phyloP scores from a whole-genome alignment of 177 flowering plant species.

The Vitis hybrid region DNA sequence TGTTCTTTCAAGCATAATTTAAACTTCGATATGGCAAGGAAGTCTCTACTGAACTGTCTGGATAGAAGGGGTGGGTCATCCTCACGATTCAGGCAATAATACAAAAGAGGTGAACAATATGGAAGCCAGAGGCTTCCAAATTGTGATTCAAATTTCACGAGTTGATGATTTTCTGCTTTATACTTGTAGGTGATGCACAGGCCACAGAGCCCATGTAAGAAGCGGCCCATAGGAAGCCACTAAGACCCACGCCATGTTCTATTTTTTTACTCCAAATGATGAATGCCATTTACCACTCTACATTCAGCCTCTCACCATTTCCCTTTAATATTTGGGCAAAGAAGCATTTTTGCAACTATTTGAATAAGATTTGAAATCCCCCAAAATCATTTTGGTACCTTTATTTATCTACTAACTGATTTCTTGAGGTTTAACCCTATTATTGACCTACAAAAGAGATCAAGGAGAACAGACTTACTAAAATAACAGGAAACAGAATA shows the following conservation, averaged over 20 bases:
- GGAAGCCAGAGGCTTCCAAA: neutral
- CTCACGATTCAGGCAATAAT: neutral
- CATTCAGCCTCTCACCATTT: neutral
- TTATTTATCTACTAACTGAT: neutral
- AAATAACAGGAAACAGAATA: no score
- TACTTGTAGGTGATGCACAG: neutral
- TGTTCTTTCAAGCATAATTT: neutral
- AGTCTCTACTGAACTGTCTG: neutral
- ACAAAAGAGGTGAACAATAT: neutral
- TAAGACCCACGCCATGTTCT: neutral
- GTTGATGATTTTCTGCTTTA: neutral
- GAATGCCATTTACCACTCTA: neutral
- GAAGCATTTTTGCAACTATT: neutral
- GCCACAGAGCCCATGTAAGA: neutral
- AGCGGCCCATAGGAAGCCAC: neutral
- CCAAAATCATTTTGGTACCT: neutral
- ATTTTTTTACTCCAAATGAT: neutral
- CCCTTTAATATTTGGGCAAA: neutral
- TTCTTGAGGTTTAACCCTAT: neutral
- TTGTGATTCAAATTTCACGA: no score
- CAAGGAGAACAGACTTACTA: no score
- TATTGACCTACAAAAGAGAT: no score
- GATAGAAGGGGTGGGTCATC: no score
- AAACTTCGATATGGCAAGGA: neutral
- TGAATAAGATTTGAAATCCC: neutral